Percentiles rank a stretch among this genome's conserved stretches.
Evolutionary conservation across 2,329 filamentous ascomycete species (phyloP).

Genomic region (Colletotrichum gloeosporioides): DNA sequence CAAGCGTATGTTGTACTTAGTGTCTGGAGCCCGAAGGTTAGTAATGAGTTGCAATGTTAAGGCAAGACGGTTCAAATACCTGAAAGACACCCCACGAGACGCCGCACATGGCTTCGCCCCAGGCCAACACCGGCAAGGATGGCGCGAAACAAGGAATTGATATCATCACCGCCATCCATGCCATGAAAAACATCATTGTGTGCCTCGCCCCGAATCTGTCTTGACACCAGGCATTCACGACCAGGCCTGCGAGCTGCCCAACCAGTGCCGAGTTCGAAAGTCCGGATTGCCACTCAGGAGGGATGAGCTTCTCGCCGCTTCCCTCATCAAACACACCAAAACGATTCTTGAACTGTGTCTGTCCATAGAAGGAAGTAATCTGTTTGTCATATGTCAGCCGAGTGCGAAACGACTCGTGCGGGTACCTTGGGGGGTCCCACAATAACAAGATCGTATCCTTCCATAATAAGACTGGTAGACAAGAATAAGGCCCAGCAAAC

Average conservation of each 20-base stretch:
- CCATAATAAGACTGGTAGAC: conserved; percentile 53
- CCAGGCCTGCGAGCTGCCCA: conserved; percentile 49
- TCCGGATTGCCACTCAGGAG: conserved; percentile 50
- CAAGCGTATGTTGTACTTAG: conserved; percentile 39
- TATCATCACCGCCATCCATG: conserved; percentile 41
- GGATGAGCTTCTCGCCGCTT: conserved; percentile 40
- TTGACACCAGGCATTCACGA: conserved; percentile 45
- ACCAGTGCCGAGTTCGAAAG: conserved; percentile 47
- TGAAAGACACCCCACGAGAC: conserved; percentile 47
- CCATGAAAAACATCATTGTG: conserved; percentile 33
- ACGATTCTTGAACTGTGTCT: conserved; percentile 30
- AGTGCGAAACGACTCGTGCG: background rate
- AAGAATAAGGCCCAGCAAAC: conserved; percentile 35
- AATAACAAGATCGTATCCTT: conserved; percentile 54
- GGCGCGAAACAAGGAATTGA: conserved; percentile 53
- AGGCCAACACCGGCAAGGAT: conserved; percentile 44
- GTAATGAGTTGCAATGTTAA: background rate
- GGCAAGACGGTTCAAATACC: background rate
- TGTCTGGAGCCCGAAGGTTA: background rate
- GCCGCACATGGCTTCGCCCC: conserved; percentile 49
- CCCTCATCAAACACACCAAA: conserved; percentile 30
- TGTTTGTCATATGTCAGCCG: background rate
- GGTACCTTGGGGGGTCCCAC: conserved; percentile 29
- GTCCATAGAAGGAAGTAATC: conserved; percentile 34
- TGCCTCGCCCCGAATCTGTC: conserved; percentile 36